Conservation (phyloP, 306 rosid species). For the Quercus glauca region DNA sequence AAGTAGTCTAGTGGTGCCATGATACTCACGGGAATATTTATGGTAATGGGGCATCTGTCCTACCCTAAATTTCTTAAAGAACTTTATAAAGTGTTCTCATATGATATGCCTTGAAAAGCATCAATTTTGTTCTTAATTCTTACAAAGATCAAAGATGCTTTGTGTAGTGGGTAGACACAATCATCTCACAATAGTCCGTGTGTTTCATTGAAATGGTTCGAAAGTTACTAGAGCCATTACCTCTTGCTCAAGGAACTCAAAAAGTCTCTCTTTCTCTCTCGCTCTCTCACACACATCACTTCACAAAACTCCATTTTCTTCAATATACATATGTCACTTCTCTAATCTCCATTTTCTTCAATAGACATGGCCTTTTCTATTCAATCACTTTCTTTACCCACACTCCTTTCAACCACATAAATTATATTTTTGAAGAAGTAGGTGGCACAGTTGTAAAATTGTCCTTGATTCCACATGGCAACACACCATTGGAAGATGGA, state of each 20-base stretch:
- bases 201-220: background rate
- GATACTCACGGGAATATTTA: background rate
- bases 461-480: slow-evolving; percentile 4
- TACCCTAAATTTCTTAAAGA: background rate
- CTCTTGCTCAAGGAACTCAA: background rate
- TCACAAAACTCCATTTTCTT: background rate
- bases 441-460: slow-evolving; percentile 7
- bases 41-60: slow-evolving; percentile 3
- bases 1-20: background rate
- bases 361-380: background rate
- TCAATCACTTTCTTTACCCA: background rate
- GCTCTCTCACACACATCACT: background rate
- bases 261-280: no score
- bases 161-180: background rate
- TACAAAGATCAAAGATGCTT: slow-evolving; percentile 4
- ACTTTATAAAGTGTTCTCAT: background rate
- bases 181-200: background rate
- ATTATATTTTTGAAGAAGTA: background rate
- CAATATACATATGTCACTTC: background rate
- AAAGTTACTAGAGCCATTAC: background rate
- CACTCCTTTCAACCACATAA: background rate
- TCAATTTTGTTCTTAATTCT: slow-evolving; percentile 8
- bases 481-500: background rate
- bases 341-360: background rate
- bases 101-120: background rate